Percentiles rank a stretch among this genome's conserved stretches.
Evolutionary conservation across 495 filamentous ascomycete genomes (phyloP).

Genomic region (Filosporella fistucella): DNA sequence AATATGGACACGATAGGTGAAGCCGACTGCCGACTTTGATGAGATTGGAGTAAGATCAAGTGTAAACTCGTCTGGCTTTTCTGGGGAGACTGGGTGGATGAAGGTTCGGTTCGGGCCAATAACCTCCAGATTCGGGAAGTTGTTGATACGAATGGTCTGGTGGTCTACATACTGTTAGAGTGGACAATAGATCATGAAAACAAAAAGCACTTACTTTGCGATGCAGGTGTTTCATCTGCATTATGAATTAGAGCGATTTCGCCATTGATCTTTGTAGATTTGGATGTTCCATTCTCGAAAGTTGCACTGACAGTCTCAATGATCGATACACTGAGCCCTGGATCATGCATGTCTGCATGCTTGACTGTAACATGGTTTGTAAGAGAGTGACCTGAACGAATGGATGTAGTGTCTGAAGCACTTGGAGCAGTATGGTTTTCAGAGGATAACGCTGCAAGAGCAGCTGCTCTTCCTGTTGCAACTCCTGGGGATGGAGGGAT

Average conservation of each 20-base stretch:
- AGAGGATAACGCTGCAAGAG: conserved; percentile 39
- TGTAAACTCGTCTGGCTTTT: conserved; percentile 76
- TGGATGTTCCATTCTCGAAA: conserved; percentile 70
- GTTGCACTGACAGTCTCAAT: conserved; percentile 86
- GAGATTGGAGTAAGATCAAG: conserved; percentile 54
- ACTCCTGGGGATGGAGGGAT: conserved; percentile 41
- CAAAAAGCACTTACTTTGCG: conserved; percentile 23
- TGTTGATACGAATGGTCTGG: conserved; percentile 79
- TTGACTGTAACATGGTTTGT: conserved; percentile 52
- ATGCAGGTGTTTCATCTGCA: conserved; percentile 32
- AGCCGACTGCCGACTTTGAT: conserved; percentile 68
- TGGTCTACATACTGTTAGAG: conserved; percentile 34
- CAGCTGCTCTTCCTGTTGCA: conserved; percentile 32
- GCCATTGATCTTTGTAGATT: conserved; percentile 72
- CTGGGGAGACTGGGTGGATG: conserved; percentile 58
- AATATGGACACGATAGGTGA: conserved; percentile 91
- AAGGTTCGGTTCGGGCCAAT: conserved; percentile 94
- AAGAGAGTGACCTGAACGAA: conserved; percentile 81
- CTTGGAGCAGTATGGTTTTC: conserved; percentile 40
- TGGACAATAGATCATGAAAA: no score
- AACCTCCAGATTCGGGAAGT: conserved; percentile 85
- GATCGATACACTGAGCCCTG: conserved; percentile 84
- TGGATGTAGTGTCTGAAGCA: conserved; percentile 82
- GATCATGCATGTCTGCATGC: conserved; percentile 78
- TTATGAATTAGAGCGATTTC: conserved; percentile 91